Conservation (phyloP, 768 basidiomycete genomes). For the Piloderma croceum region DNA sequence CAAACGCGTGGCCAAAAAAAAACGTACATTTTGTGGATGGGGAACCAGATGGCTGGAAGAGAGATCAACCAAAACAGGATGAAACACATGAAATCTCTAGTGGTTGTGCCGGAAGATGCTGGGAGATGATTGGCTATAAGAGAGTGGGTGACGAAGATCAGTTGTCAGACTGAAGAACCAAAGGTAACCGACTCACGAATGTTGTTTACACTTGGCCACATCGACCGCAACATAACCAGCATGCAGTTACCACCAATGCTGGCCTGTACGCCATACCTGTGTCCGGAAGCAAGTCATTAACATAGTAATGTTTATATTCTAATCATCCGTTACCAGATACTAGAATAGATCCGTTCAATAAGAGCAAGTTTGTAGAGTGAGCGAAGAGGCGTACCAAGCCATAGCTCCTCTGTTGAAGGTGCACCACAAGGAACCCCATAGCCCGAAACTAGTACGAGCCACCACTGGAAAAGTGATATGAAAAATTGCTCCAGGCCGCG, state of each 20-base stretch:
- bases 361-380: conserved; percentile 10
- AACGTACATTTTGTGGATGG: conserved; percentile 71
- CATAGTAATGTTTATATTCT: neutral
- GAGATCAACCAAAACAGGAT: conserved; percentile 84
- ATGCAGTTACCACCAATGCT: conserved; percentile 81
- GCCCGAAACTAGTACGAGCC: conserved; percentile 68
- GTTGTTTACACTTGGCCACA: conserved; percentile 69
- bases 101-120: conserved; percentile 66
- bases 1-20: conserved; percentile 8
- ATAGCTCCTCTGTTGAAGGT: conserved; percentile 71
- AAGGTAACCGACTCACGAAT: conserved; percentile 44
- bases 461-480: conserved; percentile 78
- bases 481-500: conserved; percentile 69
- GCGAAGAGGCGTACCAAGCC: conserved; percentile 49
- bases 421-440: conserved; percentile 76
- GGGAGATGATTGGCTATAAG: conserved; percentile 62
- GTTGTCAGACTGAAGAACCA: neutral
- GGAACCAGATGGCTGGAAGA: conserved; percentile 77
- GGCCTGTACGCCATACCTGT: conserved; percentile 73
- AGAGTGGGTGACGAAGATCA: neutral
- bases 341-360: conserved; percentile 7
- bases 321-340: neutral
- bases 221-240: conserved; percentile 65
- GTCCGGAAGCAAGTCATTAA: conserved; percentile 34
- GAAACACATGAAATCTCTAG: conserved; percentile 75